Percentiles rank a stretch among this genome's conserved stretches.
These are phyloP conservation scores for Ziziphus jujuba DNA, from an alignment of 306 rosid species.

Conservation along the genomic window DNA sequence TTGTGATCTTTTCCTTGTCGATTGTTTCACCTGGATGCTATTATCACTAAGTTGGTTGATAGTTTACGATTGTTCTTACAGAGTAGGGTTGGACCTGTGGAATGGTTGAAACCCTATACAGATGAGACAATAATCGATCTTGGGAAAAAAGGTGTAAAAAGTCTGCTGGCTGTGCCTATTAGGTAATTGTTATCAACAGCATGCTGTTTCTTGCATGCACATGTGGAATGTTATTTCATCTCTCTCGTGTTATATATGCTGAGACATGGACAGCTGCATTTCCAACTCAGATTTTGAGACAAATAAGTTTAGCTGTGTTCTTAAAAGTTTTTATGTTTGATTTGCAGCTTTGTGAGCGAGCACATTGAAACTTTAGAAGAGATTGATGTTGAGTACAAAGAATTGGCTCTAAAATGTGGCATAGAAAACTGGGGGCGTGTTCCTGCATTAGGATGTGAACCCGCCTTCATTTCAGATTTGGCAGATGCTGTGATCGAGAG, in stretches of 20 bases:
- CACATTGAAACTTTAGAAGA: slow-evolving; percentile 98
- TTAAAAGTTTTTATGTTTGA: slow-evolving; percentile 24
- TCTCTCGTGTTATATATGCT: neutral
- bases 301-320: neutral
- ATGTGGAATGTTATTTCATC: slow-evolving; percentile 1
- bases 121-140: slow-evolving; percentile 95
- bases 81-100: slow-evolving; percentile 99
- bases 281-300: neutral
- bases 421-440: slow-evolving; percentile 96
- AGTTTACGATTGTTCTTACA: slow-evolving; percentile 37
- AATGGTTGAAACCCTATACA: slow-evolving; percentile 98
- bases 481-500: slow-evolving; percentile 99
- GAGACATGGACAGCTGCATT: neutral
- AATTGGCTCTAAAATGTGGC: slow-evolving; percentile 86
- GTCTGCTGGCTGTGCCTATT: slow-evolving; percentile 93
- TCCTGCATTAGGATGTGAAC: slow-evolving; percentile 95
- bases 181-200: slow-evolving; percentile 48
- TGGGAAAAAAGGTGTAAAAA: slow-evolving; percentile 81
- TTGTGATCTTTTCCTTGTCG: neutral
- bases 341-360: slow-evolving; percentile 97
- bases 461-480: slow-evolving; percentile 91
- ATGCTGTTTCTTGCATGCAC: neutral
- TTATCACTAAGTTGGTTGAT: slow-evolving; percentile 15
- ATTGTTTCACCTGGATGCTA: neutral
- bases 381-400: slow-evolving; percentile 97